Percentiles rank a stretch among this genome's conserved stretches.
phyloP scores from a whole-genome alignment of 2,329 filamentous ascomycete genomes.

The Cladosporium sp. region DNA sequence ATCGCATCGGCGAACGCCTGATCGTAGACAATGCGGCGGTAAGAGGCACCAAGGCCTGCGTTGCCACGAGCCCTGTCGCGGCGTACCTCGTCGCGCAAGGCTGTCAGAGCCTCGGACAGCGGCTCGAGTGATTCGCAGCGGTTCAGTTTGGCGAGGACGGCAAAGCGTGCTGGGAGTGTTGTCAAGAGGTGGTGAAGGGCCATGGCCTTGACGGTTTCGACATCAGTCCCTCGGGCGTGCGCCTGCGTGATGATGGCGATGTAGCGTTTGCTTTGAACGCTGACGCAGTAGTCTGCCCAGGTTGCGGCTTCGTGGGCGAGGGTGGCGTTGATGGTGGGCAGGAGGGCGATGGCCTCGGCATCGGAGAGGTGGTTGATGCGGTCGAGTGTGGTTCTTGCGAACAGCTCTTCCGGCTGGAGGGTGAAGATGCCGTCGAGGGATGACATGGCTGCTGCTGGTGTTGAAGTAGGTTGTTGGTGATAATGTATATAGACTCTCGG shows the following conservation, averaged over 20 bases:
- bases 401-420: constrained; percentile 5
- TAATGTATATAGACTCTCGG: too few relatives aligned
- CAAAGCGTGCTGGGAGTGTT: background rate
- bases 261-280: background rate
- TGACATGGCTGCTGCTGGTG: background rate
- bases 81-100: background rate
- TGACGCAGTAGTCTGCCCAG: background rate
- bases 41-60: background rate
- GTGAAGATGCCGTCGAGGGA: constrained; percentile 10
- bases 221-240: background rate
- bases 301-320: background rate
- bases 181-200: background rate
- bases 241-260: background rate
- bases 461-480: too few relatives aligned
- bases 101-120: background rate
- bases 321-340: background rate
- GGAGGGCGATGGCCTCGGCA: constrained; percentile 5
- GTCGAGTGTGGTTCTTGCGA: background rate
- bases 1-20: background rate
- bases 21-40: background rate
- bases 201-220: background rate
- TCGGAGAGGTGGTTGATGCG: background rate
- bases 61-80: background rate
- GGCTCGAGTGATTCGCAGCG: background rate
- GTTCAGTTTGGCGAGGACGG: background rate